Conservation (phyloP, 805 yeast species). For the Suhomyces prunicola region DNA sequence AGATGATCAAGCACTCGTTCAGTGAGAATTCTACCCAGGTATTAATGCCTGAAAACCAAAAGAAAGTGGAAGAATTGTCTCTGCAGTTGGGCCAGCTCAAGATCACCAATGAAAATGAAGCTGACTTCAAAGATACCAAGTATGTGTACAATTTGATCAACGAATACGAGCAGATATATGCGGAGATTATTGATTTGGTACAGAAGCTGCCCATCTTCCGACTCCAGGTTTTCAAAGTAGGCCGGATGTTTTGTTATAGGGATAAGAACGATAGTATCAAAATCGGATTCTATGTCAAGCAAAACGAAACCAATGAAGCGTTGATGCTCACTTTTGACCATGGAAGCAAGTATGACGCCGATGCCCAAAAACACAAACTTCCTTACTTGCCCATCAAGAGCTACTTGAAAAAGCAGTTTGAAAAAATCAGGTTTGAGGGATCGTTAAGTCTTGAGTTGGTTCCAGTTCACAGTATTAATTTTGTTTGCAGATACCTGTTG, state of each 20-base stretch:
- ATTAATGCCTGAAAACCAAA: slow-evolving; percentile 80
- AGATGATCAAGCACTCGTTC: slow-evolving; percentile 94
- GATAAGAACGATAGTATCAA: slow-evolving; percentile 41
- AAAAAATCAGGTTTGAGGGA: slow-evolving; percentile 31
- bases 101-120: slow-evolving; percentile 33
- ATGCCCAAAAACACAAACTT: slow-evolving; percentile 18
- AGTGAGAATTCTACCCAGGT: slow-evolving; percentile 88
- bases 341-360: slow-evolving; percentile 30
- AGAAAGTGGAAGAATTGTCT: slow-evolving; percentile 53
- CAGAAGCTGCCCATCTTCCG: slow-evolving; percentile 47
- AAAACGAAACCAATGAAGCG: slow-evolving; percentile 30
- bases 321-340: slow-evolving; percentile 46
- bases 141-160: slow-evolving; percentile 43
- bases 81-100: slow-evolving; percentile 40
- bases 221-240: slow-evolving; percentile 44
- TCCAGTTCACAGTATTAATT: slow-evolving; percentile 40
- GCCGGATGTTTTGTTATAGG: slow-evolving; percentile 58
- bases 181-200: slow-evolving; percentile 46
- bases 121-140: slow-evolving; percentile 42
- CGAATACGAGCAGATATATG: slow-evolving; percentile 44
- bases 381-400: slow-evolving; percentile 37
- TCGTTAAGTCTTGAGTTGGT: slow-evolving; percentile 38
- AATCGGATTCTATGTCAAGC: slow-evolving; percentile 55
- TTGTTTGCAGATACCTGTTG: slow-evolving; percentile 39
- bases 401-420: slow-evolving; percentile 36